Evolutionary conservation across 768 basidiomycete species (phyloP), one percentile per base, ranked within the genome.

Genomic region (Amanita rubescens): DNA sequence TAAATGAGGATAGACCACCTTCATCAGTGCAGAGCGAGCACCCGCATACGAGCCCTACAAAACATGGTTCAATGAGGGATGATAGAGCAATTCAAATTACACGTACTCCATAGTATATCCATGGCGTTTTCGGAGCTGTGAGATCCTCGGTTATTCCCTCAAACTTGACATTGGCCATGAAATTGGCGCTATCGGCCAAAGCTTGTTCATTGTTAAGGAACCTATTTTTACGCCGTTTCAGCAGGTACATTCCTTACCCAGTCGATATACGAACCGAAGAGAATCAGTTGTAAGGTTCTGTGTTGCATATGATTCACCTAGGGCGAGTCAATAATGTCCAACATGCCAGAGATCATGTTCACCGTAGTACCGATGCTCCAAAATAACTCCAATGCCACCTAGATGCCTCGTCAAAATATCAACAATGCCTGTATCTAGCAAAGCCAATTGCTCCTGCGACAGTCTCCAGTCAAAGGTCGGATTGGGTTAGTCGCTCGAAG

Each of bases 321-420:
- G 15, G 30, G 20, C 45, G 10, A 53, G 41, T 43, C 20, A 58
- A 55, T 43, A 59, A 47, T n/a, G 46, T 60, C 55, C 35, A 52
- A 33, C 17, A 32, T 30, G 4, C 42, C 10, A 51, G n/a, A 33
- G n/a, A 6, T 25, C 24, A 71, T 17, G 30, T 63, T 32, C 57
- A 75, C 92, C 91, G 64, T 95, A 95, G 66, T 87, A 93, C 57
- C 94, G 79, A 67, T 97, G 94, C 65, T 97, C 94, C 33, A 97
- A 74, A n/a, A 97, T 81, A 37, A 96, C 80, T 17, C 88, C 87
- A 5, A 97, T 75, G 4, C 95, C 95, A n/a, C 83, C 79, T 0
- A 92, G 95, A 17, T 85, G 86, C 51, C 79, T 84, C 2, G 89
- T 75, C 52, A 97, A 72, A 54, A 96, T 94, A 42, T 91, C 87